phyloP scores from a whole-genome alignment of 441 rosid genomes.

The Isatis lusitanica region DNA sequence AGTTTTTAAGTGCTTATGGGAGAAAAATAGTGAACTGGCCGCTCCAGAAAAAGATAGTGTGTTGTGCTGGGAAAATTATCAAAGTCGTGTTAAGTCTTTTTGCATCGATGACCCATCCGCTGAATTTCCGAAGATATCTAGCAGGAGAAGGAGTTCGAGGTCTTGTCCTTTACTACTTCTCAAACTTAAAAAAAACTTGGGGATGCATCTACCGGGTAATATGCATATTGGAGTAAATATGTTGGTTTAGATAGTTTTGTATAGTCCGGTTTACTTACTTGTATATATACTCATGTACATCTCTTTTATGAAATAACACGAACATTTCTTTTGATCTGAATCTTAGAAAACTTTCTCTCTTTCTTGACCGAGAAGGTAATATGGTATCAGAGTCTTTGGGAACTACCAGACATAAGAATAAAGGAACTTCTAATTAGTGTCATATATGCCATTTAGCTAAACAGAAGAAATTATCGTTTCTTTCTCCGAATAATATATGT shows the following conservation, averaged over 20 bases:
- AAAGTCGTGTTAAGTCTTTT: constrained; percentile 50
- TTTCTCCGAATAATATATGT: not conserved
- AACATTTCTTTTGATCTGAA: too few species aligned
- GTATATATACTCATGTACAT: too few species aligned
- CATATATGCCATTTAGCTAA: not conserved
- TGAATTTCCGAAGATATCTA: constrained; percentile 35
- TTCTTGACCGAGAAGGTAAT: too few species aligned
- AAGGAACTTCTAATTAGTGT: not conserved
- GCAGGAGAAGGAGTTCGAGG: constrained; percentile 47
- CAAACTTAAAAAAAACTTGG: constrained; percentile 44
- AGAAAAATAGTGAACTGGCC: constrained; percentile 43
- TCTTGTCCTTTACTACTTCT: constrained; percentile 74
- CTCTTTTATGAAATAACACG: too few species aligned
- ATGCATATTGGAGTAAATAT: not conserved
- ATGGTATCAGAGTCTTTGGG: too few species aligned
- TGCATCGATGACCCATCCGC: constrained; percentile 50
- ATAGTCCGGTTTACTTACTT: too few species aligned
- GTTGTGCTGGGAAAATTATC: constrained; percentile 65
- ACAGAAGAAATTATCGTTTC: not conserved
- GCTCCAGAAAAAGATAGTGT: constrained; percentile 68
- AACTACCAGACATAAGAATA: not conserved
- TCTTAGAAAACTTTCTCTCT: too few species aligned
- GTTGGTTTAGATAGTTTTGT: too few species aligned
- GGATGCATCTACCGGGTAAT: constrained; percentile 56
- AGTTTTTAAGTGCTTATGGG: constrained; percentile 60